phyloP scores from a whole-genome alignment of 352 stramenopile genomes.

The Globisporangium cylindrosporum region DNA sequence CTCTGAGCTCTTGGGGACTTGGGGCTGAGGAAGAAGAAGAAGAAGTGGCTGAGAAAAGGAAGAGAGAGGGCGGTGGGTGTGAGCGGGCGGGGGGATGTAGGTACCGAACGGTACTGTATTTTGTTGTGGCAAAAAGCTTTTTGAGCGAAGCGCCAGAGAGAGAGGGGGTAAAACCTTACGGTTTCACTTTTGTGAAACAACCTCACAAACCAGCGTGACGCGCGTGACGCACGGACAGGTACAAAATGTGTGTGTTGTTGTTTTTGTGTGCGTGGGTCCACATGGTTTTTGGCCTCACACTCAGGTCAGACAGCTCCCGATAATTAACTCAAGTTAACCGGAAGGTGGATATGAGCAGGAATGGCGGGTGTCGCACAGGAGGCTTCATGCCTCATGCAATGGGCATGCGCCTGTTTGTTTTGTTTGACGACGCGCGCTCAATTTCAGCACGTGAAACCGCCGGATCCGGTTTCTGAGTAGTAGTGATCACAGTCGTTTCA shows the following conservation, averaged over 20 bases:
- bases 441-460: not conserved
- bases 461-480: not conserved
- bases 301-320: not conserved
- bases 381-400: not conserved
- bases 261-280: not conserved
- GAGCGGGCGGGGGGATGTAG: not conserved
- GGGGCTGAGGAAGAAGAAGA: not conserved
- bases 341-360: not conserved
- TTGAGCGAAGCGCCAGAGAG: not conserved
- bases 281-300: too few relatives aligned
- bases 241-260: not conserved
- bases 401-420: not conserved
- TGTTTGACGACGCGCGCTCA: not conserved
- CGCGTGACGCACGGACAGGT: constrained; percentile 61
- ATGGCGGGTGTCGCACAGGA: not conserved
- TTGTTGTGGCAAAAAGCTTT: not conserved
- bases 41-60: constrained; percentile 8
- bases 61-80: not conserved
- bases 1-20: not conserved
- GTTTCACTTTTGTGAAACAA: constrained; percentile 11
- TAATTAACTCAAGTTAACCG: not conserved
- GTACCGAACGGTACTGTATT: not conserved
- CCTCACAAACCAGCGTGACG: constrained; percentile 39
- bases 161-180: not conserved
- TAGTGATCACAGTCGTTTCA: not conserved